A percentile compares a stretch with the other conserved stretches of the same genome.
Evolutionary conservation across 768 basidiomycete genomes (phyloP).

Genomic region (Lentinula sp.): DNA sequence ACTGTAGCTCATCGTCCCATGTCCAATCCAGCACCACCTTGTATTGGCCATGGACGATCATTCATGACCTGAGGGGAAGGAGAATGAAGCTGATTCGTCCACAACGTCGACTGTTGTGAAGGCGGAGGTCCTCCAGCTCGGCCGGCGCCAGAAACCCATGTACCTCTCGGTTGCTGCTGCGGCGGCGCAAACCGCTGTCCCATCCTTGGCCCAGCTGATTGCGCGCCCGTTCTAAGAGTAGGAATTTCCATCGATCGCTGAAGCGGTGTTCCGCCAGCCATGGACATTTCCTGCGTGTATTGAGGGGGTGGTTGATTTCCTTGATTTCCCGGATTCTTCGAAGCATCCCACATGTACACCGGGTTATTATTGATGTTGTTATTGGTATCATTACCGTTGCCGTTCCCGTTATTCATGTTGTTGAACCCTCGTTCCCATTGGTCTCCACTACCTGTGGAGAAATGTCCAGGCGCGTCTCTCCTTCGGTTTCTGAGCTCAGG

Average conservation of each 20-base stretch:
- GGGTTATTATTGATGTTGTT: slow-evolving; percentile 13
- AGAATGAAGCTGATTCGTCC: slow-evolving; percentile 33
- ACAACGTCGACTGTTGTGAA: slow-evolving; percentile 25
- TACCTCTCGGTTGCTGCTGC: slow-evolving; percentile 25
- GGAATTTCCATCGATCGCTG: slow-evolving; percentile 47
- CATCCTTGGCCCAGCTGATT: slow-evolving; percentile 45
- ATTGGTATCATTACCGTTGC: slow-evolving; percentile 14
- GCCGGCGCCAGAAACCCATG: slow-evolving; percentile 22
- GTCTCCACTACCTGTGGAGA: slow-evolving; percentile 13
- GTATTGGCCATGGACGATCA: slow-evolving; percentile 41
- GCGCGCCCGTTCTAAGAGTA: slow-evolving; percentile 37
- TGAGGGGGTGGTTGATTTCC: slow-evolving; percentile 9
- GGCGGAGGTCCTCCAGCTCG: slow-evolving; percentile 23
- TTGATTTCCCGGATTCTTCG: slow-evolving; percentile 15
- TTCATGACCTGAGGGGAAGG: slow-evolving; percentile 31
- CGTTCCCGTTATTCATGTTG: background rate
- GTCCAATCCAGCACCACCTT: slow-evolving; percentile 30
- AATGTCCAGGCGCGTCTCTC: slow-evolving; percentile 14
- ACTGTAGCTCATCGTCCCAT: slow-evolving; percentile 24
- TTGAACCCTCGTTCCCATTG: background rate
- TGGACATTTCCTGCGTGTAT: background rate
- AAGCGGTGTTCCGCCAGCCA: slow-evolving; percentile 21
- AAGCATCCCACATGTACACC: slow-evolving; percentile 10
- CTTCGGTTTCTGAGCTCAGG: slow-evolving; percentile 27
- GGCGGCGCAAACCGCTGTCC: slow-evolving; percentile 45